These are phyloP conservation scores for Arabidopsis hybrid DNA, from an alignment of 441 rosid species.

Conservation along the genomic window DNA sequence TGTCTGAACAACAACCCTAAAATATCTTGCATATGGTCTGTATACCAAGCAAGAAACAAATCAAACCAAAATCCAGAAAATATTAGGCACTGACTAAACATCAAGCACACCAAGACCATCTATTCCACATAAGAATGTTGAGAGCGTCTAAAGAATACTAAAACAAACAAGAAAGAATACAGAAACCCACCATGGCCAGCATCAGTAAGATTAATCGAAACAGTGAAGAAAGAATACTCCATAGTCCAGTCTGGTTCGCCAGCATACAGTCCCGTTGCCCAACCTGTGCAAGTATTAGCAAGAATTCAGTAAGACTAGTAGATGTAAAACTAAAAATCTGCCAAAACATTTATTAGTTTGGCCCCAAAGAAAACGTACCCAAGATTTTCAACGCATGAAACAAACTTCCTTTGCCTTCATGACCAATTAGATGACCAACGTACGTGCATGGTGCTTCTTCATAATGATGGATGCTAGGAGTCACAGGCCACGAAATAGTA, in stretches of 20 bases:
- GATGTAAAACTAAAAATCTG: too few species aligned
- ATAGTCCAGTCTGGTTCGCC: too few species aligned
- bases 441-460: conserved; percentile 88
- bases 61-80: conserved; percentile 23
- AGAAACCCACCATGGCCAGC: too few species aligned
- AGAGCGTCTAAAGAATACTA: neutral
- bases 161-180: neutral
- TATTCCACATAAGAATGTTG: conserved; percentile 3
- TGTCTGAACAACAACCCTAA: conserved; percentile 85
- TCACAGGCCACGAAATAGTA: conserved; percentile 78
- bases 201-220: too few species aligned
- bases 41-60: conserved; percentile 32
- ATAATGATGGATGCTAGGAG: conserved; percentile 81
- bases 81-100: conserved; percentile 29
- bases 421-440: conserved; percentile 91
- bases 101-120: neutral
- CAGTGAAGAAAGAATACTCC: too few species aligned
- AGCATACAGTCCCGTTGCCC: too few species aligned
- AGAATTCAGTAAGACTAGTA: too few species aligned
- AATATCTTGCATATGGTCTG: conserved; percentile 86
- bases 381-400: conserved; percentile 78
- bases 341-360: neutral
- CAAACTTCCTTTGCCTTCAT: conserved; percentile 94
- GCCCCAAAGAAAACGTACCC: conserved; percentile 59
- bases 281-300: too few species aligned